Evolutionary conservation across 768 basidiomycete genomes (phyloP).

Genomic region (Pisolithus albus): DNA sequence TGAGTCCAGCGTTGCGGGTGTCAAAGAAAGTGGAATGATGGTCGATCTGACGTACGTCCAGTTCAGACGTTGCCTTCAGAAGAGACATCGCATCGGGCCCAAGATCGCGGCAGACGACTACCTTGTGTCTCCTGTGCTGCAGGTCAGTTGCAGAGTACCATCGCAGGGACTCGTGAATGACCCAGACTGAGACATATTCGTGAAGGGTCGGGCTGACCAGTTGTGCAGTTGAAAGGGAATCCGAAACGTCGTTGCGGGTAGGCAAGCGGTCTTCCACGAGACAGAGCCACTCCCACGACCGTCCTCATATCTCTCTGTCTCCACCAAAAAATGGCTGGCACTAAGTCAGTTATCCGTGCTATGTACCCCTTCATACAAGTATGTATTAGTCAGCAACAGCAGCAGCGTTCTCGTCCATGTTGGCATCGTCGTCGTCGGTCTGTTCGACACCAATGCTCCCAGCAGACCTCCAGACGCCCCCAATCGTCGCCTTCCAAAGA

Average conservation of each 20-base stretch:
- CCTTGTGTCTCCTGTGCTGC: conserved; percentile 26
- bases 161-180: conserved; percentile 11
- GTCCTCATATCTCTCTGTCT: too few relatives aligned
- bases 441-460: conserved; percentile 81
- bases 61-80: conserved; percentile 39
- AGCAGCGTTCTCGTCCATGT: conserved; percentile 36
- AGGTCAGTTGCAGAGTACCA: conserved; percentile 19
- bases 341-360: too few relatives aligned
- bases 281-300: too few relatives aligned
- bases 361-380: too few relatives aligned
- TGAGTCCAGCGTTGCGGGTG: background rate
- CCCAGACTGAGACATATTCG: conserved; percentile 22
- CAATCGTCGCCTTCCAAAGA: conserved; percentile 79
- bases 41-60: conserved; percentile 39
- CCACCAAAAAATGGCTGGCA: too few relatives aligned
- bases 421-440: conserved; percentile 43
- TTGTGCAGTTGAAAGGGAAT: too few relatives aligned
- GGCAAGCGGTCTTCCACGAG: too few relatives aligned
- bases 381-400: conserved; percentile 24
- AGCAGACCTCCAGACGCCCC: conserved; percentile 78
- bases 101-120: conserved; percentile 55
- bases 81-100: conserved; percentile 60
- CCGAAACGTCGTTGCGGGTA: too few relatives aligned
- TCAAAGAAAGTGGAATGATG: background rate
- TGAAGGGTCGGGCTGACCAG: background rate